Conservation (phyloP, 2,329 filamentous ascomycete genomes). For the Didymella keratinophila region DNA sequence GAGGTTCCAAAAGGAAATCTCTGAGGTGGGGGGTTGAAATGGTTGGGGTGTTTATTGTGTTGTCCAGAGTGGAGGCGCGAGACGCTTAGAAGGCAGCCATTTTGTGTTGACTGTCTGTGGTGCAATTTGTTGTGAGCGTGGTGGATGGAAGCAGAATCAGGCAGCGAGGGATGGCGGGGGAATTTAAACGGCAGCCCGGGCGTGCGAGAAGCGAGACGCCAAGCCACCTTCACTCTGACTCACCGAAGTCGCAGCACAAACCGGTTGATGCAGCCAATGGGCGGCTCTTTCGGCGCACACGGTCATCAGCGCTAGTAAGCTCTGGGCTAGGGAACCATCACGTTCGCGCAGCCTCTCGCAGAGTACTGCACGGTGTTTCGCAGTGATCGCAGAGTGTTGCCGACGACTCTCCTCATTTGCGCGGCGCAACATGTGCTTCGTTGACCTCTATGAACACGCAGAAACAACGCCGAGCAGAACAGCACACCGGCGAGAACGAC, state of each 20-base stretch:
- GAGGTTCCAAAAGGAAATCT: constrained; percentile 56
- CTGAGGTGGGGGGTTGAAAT: constrained; percentile 45
- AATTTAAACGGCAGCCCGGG: constrained; percentile 29
- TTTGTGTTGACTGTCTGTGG: constrained; percentile 42
- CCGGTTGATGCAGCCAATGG: constrained; percentile 13
- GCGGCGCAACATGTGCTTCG: constrained; percentile 3
- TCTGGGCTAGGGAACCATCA: constrained; percentile 14
- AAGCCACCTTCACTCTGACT: constrained; percentile 27
- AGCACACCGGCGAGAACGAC: background rate
- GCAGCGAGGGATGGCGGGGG: constrained; percentile 41
- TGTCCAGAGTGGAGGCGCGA: constrained; percentile 45
- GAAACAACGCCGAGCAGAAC: background rate
- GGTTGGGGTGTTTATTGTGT: constrained; percentile 33
- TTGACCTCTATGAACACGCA: constrained; percentile 5
- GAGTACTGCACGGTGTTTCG: constrained; percentile 17
- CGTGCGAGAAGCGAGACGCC: constrained; percentile 31
- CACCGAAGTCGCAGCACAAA: constrained; percentile 24
- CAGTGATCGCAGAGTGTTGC: constrained; percentile 9
- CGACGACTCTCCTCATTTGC: background rate
- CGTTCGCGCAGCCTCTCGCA: constrained; percentile 21
- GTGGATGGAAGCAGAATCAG: constrained; percentile 41
- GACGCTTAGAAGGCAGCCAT: constrained; percentile 52
- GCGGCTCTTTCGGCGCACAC: constrained; percentile 1
- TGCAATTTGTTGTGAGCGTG: constrained; percentile 31
- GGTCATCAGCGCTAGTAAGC: constrained; percentile 15